phyloP scores from a whole-genome alignment of 2,329 filamentous ascomycete genomes.

The Apiospora hydei region DNA sequence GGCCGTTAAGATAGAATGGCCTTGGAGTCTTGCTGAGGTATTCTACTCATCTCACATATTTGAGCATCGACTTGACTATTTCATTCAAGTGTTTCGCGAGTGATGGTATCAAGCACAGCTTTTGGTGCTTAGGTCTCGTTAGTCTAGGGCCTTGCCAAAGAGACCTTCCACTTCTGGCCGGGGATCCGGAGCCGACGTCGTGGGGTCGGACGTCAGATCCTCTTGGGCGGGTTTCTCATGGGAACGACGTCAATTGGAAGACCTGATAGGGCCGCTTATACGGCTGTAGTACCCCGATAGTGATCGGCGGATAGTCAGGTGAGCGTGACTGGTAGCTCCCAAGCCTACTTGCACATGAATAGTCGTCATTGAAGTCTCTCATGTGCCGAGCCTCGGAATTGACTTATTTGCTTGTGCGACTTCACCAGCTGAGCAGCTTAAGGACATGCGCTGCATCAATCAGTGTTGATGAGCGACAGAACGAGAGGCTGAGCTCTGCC shows the following conservation, averaged over 20 bases:
- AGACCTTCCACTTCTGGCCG: too few species aligned
- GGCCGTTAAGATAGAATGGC: too few species aligned
- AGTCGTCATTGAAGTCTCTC: not conserved
- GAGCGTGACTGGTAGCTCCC: not conserved
- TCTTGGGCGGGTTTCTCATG: not conserved
- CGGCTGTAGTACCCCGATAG: not conserved
- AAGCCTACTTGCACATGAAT: not conserved
- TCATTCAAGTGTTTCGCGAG: too few species aligned
- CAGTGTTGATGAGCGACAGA: not conserved
- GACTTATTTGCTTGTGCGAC: not conserved
- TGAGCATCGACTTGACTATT: too few species aligned
- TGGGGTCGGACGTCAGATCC: not conserved
- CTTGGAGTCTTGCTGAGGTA: too few species aligned
- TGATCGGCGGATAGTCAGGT: not conserved
- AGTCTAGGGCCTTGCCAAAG: too few species aligned
- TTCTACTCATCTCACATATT: too few species aligned
- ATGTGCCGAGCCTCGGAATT: not conserved
- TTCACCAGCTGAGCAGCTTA: not conserved
- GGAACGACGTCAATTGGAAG: not conserved
- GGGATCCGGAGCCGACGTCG: not conserved
- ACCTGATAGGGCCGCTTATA: conserved; percentile 2
- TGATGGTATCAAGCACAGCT: too few species aligned
- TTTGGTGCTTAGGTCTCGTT: too few species aligned
- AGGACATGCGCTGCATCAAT: not conserved
- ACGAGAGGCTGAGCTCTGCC: not conserved